Conservation (phyloP, 768 basidiomycete genomes). For the Serendipita indica region DNA sequence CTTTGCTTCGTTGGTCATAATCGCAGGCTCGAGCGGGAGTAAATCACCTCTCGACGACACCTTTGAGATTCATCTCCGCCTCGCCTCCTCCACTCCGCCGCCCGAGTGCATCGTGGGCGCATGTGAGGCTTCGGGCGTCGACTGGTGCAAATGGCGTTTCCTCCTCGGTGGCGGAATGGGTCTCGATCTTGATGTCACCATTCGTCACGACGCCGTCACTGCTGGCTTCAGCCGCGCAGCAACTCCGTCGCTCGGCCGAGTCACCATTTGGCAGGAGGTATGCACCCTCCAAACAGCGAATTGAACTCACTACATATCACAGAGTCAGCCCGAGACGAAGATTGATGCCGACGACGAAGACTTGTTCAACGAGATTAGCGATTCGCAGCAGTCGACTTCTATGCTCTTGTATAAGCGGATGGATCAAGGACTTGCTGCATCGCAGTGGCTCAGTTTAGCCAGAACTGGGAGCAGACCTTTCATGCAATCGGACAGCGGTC, state of each 20-base stretch:
- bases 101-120: slow-evolving; percentile 6
- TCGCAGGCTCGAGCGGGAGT: neutral
- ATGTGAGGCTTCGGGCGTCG: slow-evolving; percentile 1
- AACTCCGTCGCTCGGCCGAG: slow-evolving; percentile 1
- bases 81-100: neutral
- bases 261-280: slow-evolving; percentile 4
- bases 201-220: neutral
- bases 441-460: too few relatives aligned
- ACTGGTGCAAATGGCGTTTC: slow-evolving; percentile 3
- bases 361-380: slow-evolving; percentile 4
- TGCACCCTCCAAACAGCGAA: neutral
- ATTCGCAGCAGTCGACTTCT: neutral
- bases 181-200: neutral
- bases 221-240: neutral
- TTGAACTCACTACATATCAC: neutral
- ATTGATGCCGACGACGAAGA: neutral
- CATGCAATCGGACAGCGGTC: too few relatives aligned
- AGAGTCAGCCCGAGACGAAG: neutral
- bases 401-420: too few relatives aligned
- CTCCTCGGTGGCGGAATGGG: slow-evolving; percentile 6
- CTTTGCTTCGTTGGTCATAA: neutral
- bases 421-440: too few relatives aligned
- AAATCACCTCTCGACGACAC: neutral
- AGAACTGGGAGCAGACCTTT: too few relatives aligned
- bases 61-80: neutral